Percentiles rank a stretch among this genome's conserved stretches.
phyloP scores from a whole-genome alignment of 345 rosid species.

The Dovyalis caffra region DNA sequence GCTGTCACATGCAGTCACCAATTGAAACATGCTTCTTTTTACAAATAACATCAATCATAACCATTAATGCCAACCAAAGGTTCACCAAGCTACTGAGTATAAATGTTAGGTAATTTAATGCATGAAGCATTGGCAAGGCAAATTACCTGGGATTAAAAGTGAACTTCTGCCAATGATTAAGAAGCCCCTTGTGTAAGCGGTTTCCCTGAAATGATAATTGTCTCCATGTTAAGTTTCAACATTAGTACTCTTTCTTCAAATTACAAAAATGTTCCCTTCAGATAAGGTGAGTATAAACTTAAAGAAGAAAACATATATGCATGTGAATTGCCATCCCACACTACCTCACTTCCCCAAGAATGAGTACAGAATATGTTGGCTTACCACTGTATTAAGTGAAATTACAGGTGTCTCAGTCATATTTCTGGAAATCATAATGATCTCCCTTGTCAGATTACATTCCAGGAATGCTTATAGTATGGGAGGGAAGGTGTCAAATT shows the following conservation, averaged over 20 bases:
- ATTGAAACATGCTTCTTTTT: background rate
- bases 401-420: background rate
- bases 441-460: background rate
- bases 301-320: background rate
- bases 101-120: background rate
- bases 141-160: slow-evolving; percentile 92
- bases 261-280: background rate
- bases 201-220: slow-evolving; percentile 55
- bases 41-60: background rate
- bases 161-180: slow-evolving; percentile 96
- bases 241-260: background rate
- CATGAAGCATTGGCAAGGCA: slow-evolving; percentile 7
- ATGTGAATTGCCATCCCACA: background rate
- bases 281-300: background rate
- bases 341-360: background rate
- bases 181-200: slow-evolving; percentile 74
- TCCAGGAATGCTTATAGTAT: background rate
- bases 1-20: background rate
- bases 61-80: background rate
- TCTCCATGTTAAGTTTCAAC: background rate
- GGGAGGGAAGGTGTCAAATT: background rate
- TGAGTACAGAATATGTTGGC: background rate
- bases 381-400: background rate
- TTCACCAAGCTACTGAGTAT: background rate
- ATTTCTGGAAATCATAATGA: background rate